A percentile compares a stretch with the other conserved stretches of the same genome.
phyloP scores from a whole-genome alignment of 768 basidiomycete genomes.

The Asterophora lycoperdoides region DNA sequence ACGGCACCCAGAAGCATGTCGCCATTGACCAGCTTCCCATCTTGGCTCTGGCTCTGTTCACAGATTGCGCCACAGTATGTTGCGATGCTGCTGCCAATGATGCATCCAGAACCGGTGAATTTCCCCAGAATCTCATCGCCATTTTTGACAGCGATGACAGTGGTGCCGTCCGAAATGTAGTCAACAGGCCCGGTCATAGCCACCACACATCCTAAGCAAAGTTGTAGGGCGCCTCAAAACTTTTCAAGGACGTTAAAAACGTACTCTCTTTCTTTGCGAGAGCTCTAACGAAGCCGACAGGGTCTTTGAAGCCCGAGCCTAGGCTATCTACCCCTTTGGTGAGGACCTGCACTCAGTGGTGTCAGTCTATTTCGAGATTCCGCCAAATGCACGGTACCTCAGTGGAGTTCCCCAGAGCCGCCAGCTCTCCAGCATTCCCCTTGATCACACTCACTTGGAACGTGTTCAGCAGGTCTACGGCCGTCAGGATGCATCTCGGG shows the following conservation, averaged over 20 bases:
- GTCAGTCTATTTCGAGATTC: no score
- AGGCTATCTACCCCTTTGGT: conserved; percentile 85
- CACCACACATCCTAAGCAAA: conserved; percentile 64
- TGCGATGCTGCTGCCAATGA: conserved; percentile 73
- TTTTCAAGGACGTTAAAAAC: conserved; percentile 21
- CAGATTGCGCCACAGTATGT: conserved; percentile 69
- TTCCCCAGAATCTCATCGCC: conserved; percentile 68
- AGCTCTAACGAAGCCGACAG: conserved; percentile 59
- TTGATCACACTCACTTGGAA: conserved; percentile 94
- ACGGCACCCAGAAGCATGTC: conserved; percentile 76
- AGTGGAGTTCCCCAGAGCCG: conserved; percentile 63
- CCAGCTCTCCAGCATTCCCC: conserved; percentile 90
- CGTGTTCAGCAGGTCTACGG: conserved; percentile 57
- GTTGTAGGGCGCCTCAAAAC: not conserved
- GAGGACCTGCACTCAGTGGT: conserved; percentile 42
- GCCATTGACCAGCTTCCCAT: conserved; percentile 56
- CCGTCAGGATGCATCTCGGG: not conserved
- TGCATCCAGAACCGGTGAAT: conserved; percentile 91
- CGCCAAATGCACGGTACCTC: conserved; percentile 46
- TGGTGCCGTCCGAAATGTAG: conserved; percentile 78
- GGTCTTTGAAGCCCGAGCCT: conserved; percentile 73
- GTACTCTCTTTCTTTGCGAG: conserved; percentile 74
- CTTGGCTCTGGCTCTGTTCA: conserved; percentile 29
- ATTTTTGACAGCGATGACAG: conserved; percentile 66
- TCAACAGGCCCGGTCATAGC: conserved; percentile 78